These are phyloP conservation scores for Cutaneotrichosporon sp. DNA, from an alignment of 1,284 basidiomycete genomes.

Conservation along the genomic window DNA sequence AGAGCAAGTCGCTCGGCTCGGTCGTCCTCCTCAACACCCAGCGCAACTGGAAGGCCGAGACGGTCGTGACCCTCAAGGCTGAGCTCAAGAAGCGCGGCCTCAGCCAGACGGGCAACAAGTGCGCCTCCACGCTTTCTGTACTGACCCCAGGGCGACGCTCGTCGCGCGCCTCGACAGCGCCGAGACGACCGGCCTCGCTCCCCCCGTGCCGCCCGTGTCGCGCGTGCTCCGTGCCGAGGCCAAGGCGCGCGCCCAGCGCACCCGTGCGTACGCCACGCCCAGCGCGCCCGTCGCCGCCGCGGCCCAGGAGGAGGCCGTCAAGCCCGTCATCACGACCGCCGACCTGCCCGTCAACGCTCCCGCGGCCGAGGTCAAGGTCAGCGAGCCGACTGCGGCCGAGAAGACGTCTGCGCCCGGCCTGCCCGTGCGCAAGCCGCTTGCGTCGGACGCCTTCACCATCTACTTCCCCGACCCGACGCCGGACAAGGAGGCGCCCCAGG, in stretches of 20 bases:
- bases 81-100: constrained; percentile 68
- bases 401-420: constrained; percentile 43
- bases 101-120: constrained; percentile 60
- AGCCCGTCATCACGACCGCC: constrained; percentile 12
- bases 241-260: constrained; percentile 9
- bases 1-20: constrained; percentile 59
- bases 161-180: constrained; percentile 40
- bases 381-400: constrained; percentile 31
- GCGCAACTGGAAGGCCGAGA: constrained; percentile 62
- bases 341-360: constrained; percentile 14
- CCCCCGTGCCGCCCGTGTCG: constrained; percentile 37
- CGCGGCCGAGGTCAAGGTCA: not conserved
- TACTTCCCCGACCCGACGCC: constrained; percentile 26
- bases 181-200: constrained; percentile 40
- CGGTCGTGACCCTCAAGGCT: constrained; percentile 62
- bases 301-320: constrained; percentile 29
- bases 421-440: constrained; percentile 21
- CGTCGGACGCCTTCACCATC: constrained; percentile 10
- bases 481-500: constrained; percentile 28
- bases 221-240: constrained; percentile 11
- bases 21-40: constrained; percentile 66
- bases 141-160: constrained; percentile 36
- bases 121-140: constrained; percentile 14
- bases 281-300: constrained; percentile 27
- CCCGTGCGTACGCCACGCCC: constrained; percentile 22